These are phyloP conservation scores for Orbilia ellipsospora DNA, from an alignment of 2,329 filamentous ascomycete genomes.

Conservation along the genomic window DNA sequence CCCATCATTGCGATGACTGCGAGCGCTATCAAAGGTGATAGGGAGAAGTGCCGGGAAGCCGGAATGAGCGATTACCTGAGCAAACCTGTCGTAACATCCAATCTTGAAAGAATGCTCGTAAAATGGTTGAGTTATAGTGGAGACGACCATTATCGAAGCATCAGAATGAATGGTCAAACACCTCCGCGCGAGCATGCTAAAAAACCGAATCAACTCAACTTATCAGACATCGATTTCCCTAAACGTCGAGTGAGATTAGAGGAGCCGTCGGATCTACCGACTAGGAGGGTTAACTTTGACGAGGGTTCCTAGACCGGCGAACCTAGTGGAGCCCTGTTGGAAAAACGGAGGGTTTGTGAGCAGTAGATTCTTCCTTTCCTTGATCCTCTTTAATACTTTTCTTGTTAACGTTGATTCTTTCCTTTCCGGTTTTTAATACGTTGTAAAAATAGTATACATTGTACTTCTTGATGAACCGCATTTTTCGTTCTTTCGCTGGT, in stretches of 20 bases:
- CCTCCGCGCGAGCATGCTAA: slow-evolving; percentile 30
- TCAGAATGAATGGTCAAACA: slow-evolving; percentile 45
- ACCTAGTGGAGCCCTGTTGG: too few relatives aligned
- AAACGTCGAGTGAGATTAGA: slow-evolving; percentile 19
- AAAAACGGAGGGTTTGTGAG: too few relatives aligned
- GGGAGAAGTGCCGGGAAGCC: slow-evolving; percentile 77
- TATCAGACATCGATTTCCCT: slow-evolving; percentile 25
- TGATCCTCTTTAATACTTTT: too few relatives aligned
- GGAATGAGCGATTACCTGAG: slow-evolving; percentile 80
- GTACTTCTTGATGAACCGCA: too few relatives aligned
- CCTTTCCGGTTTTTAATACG: too few relatives aligned
- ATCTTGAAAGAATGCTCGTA: slow-evolving; percentile 51
- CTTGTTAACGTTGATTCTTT: too few relatives aligned
- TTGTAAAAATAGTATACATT: too few relatives aligned
- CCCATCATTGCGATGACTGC: slow-evolving; percentile 86
- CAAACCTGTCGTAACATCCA: slow-evolving; percentile 46
- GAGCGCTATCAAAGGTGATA: slow-evolving; percentile 79
- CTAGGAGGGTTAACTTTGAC: neutral
- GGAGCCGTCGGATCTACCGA: neutral
- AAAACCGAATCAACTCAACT: slow-evolving; percentile 19
- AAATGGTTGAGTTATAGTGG: slow-evolving; percentile 50
- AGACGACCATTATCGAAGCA: slow-evolving; percentile 47
- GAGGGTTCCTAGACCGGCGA: neutral
- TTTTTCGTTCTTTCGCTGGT: neutral
- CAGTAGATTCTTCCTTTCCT: too few relatives aligned